A percentile compares a stretch with the other conserved stretches of the same genome.
Evolutionary conservation across 1,284 basidiomycete species (phyloP).

Genomic region (Sporisorium exsertum): DNA sequence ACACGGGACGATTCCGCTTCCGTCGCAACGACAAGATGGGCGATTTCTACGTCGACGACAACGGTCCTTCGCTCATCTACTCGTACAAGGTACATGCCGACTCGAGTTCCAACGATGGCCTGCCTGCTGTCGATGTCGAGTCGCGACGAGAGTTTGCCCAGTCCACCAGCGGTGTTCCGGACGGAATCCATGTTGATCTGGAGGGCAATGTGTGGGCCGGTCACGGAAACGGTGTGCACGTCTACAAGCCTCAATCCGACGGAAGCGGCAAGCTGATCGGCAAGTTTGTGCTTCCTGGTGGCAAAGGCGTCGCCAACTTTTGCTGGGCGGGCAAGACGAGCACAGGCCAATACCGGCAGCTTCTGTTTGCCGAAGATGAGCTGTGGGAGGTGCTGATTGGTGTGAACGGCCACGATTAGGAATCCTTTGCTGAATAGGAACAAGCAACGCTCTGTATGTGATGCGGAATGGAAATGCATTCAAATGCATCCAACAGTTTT

Average conservation of each 20-base stretch:
- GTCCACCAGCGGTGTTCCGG: constrained; percentile 40
- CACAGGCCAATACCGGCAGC: constrained; percentile 30
- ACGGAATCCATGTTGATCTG: constrained; percentile 47
- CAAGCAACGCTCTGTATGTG: not conserved
- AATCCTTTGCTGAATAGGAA: not conserved
- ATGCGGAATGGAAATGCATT: constrained; percentile 1
- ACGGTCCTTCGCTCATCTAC: constrained; percentile 33
- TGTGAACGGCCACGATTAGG: constrained; percentile 43
- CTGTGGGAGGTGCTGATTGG: constrained; percentile 46
- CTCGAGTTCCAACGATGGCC: constrained; percentile 18
- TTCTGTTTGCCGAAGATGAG: constrained; percentile 54
- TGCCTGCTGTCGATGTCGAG: constrained; percentile 26
- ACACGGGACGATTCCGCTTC: constrained; percentile 47
- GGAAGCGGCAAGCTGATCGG: constrained; percentile 48
- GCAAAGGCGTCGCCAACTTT: constrained; percentile 52
- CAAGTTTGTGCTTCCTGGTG: constrained; percentile 46
- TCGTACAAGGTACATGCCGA: constrained; percentile 37
- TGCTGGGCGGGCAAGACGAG: constrained; percentile 48
- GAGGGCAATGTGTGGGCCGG: constrained; percentile 53
- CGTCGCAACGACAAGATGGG: constrained; percentile 34
- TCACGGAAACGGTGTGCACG: constrained; percentile 50
- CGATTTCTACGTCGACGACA: constrained; percentile 41
- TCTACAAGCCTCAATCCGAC: constrained; percentile 36
- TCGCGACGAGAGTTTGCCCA: constrained; percentile 32
- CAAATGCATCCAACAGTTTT: too few species aligned